These are phyloP conservation scores for Ceratorhiza oryzae-sativae DNA, from an alignment of 1,284 basidiomycete genomes.

Conservation along the genomic window DNA sequence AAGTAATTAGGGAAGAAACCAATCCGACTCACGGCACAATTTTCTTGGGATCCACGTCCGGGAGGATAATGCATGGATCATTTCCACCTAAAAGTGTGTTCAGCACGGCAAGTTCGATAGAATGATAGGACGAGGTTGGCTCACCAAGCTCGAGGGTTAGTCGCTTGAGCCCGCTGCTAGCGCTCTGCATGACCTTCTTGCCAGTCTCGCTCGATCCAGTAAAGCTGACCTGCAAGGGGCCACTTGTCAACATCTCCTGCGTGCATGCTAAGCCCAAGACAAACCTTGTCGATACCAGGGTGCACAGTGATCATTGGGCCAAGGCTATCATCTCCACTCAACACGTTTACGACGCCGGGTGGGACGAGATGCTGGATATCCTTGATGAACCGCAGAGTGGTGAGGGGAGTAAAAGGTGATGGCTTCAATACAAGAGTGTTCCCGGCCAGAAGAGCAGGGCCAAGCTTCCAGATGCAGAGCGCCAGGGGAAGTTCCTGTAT, in stretches of 20 bases:
- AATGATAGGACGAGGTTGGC: neutral
- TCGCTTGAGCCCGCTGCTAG: slow-evolving; percentile 59
- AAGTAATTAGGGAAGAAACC: neutral
- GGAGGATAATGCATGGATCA: slow-evolving; percentile 55
- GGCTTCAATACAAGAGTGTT: slow-evolving; percentile 93
- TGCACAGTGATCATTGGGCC: slow-evolving; percentile 84
- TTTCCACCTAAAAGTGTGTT: slow-evolving; percentile 54
- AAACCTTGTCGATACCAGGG: slow-evolving; percentile 76
- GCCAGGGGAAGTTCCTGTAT: slow-evolving; percentile 35
- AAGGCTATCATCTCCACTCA: slow-evolving; percentile 84
- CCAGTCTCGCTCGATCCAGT: slow-evolving; percentile 58
- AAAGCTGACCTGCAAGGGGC: slow-evolving; percentile 50
- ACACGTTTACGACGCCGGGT: slow-evolving; percentile 87
- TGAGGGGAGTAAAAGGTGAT: slow-evolving; percentile 89
- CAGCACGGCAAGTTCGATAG: neutral
- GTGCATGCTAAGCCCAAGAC: too few species aligned
- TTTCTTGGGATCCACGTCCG: slow-evolving; percentile 66
- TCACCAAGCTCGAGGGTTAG: slow-evolving; percentile 82
- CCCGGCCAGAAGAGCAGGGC: slow-evolving; percentile 85
- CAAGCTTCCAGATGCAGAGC: slow-evolving; percentile 73
- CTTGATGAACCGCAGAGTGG: slow-evolving; percentile 67
- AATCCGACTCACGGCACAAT: slow-evolving; percentile 51
- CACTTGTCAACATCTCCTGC: too few species aligned
- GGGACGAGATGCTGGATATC: slow-evolving; percentile 68
- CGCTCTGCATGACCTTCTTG: slow-evolving; percentile 57